Base-by-base conservation (phyloP, 1,284 basidiomycete species). In the Rhodotorula mucilaginosa region DNA sequence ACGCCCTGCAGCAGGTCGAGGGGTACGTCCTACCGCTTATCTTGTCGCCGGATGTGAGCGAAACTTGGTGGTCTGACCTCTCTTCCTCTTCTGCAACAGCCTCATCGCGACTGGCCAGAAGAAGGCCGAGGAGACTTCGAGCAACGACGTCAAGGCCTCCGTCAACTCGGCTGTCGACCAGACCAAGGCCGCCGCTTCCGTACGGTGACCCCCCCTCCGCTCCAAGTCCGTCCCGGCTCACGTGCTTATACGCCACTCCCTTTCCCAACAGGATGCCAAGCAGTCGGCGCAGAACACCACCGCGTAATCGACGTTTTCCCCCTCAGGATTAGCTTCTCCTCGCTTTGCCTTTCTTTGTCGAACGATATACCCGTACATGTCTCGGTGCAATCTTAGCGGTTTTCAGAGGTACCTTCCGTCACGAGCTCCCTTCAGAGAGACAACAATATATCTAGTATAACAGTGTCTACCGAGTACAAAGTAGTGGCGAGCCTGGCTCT, bases 61-160 rank as follows among this genome's bases (percentile, higher is more conserved):
- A 26, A 26, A 26, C 26, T 26, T 26, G 26, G 26, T 26, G 26
- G 26, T 26, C 26, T 26, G 26, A 26, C 26, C 26, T 46, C 15
- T 15, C 13, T 23, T 26, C 34, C 34, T 34, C 10, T 3, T 3
- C 8, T 29, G 2, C 26, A 15, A 39, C 21, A 64, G 63, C 7
- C 54, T 64, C 21, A 64, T 64, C 52, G 70, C 74, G 3, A 59
- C 70, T 1, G 73, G 68, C 29, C 29, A 61, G 44, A 69, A 74
- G 70, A 68, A 76, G 72, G 70, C 61, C 16, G 56, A 67, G 49
- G 67, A 76, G 70, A 57, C 65, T 21, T 65, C 70, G 58, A 54
- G 64, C 39, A 58, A 67, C 67, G 63, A 56, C 15, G 47, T 59
- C 64, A 51, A 71, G 72, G 61, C 69, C 5, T 31, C 63, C 2